Evolutionary conservation across 2,329 filamentous ascomycete genomes (phyloP), one percentile per base, ranked within the genome.

Genomic region (Aspergillus sp.): DNA sequence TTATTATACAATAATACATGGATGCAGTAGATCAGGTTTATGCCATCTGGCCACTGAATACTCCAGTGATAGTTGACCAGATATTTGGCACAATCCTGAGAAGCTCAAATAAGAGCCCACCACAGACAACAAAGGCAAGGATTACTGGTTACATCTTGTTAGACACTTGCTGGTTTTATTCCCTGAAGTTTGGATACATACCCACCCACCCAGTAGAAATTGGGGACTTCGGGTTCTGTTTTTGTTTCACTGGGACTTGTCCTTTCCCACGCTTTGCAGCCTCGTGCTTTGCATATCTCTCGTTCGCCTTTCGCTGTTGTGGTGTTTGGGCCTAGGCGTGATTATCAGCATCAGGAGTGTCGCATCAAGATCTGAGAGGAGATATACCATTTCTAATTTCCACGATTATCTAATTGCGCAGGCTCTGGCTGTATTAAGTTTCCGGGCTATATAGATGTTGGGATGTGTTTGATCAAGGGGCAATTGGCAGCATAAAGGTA

Each of bases 241-340:
- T 74, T 48, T 68, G 61, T 59, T 75, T 73, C 40, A 68, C 57
- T 7, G 62, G 59, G 26, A 58, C 53, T 50, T 72, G 67, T 36
- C 65, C 66, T 61, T 77, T 80, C 48, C 81, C 81, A 63, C 80
- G 76, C 63, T 82, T 82, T 47, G 73, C 70, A 51, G 76, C 76
- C 59, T 83, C 78, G 49, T 69, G 64, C 53, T 76, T 75, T 41
- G 81, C 81, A 57, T 75, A 83, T 50, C 71, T 74, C 47, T 79
- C 77, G 64, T 85, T 85, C 35, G 81, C 81, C 55, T 74, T 73
- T 48, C 80, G 78, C 69, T 85, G 81, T 60, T 81, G 76, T 28
- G 81, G 81, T 51, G 81, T 85, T 77, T 84, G 81, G 27, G 74
- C 76, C 78, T 81, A 40, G n/a, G 6, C 27, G 12, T 28, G 19